Evolutionary conservation across 805 yeast species (phyloP), one percentile per base, ranked within the genome.

Genomic region (Saitoella complicata): DNA sequence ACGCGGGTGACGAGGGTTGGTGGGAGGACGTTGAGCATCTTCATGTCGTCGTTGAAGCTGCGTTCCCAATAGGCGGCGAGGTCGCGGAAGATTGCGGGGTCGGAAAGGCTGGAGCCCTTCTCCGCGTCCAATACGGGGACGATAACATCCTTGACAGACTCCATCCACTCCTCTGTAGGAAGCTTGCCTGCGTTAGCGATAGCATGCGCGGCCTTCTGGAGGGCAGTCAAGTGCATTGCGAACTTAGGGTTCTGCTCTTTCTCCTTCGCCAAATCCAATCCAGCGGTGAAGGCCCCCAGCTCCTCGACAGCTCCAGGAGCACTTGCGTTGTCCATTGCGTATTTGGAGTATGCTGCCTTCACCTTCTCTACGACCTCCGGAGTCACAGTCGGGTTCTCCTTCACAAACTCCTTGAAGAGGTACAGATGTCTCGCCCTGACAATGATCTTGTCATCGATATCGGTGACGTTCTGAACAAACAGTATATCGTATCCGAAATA

Each of bases 381-480:
- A 5, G 64, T 52, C 46, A 58, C 7, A 51, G 55, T 11, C 40
- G 59, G 52, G 39, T 64, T 55, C 31, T 57, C 55, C 21, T 56
- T 52, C 9, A 67, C 59, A 54, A 73, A 81, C 38, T 77, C 64
- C 37, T 79, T 80, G 56, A 81, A 87, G 33, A 91, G 65, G 60
- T 78, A 78, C 55, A 75, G 78, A 58, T 91, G 96, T 61, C 98
- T 78, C 4, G 95, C 97, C 48, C 95, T 80, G 38, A 91, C 65
- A 55, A 91, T 91, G 63, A 91, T 91, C 64, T 91, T 91, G 63
- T 91, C 98, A 62, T 91, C 98, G 49, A 91, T 86, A 62, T 91
- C 98, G n/a, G 98, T 91, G 47, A 91, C 96, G 59, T 91, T 91
- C 66, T 91, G 98, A 39, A 91, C 86, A 63, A 87, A 91, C 41